phyloP scores from a whole-genome alignment of 2,329 filamentous ascomycete genomes.

The Parastagonospora avenae region DNA sequence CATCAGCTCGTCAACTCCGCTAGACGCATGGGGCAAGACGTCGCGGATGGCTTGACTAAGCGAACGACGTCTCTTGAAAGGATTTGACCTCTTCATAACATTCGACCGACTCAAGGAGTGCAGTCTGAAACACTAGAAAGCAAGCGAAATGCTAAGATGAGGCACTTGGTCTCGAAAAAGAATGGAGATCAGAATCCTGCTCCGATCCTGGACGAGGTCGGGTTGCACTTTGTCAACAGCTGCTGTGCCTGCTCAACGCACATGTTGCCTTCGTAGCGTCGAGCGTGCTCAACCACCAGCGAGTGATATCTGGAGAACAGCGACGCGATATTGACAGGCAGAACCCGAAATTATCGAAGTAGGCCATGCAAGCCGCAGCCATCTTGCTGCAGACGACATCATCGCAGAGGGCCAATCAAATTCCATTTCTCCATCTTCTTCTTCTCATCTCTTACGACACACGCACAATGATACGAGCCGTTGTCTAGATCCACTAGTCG shows the following conservation, averaged over 20 bases:
- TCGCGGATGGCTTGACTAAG: conserved; percentile 7
- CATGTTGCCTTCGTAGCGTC: not conserved
- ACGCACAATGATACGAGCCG: too few relatives aligned
- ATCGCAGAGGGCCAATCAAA: not conserved
- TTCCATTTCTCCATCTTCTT: too few relatives aligned
- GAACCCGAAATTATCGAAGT: not conserved
- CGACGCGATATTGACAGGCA: not conserved
- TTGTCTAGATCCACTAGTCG: too few relatives aligned
- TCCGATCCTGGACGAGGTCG: not conserved
- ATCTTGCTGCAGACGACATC: not conserved
- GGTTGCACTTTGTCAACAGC: not conserved
- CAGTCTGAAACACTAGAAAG: not conserved
- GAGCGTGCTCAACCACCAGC: not conserved
- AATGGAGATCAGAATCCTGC: not conserved
- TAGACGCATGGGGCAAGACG: conserved; percentile 8
- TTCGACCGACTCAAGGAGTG: not conserved
- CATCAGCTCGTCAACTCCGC: conserved; percentile 7
- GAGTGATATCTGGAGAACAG: not conserved
- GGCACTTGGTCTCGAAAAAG: not conserved
- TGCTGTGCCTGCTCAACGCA: not conserved
- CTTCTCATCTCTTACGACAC: too few relatives aligned
- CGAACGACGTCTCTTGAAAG: conserved; percentile 1
- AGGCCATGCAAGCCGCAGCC: too few relatives aligned
- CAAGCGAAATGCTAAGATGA: not conserved
- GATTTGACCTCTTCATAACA: not conserved